These are phyloP conservation scores for Ambrosiella beaveri DNA, from an alignment of 2,329 filamentous ascomycete species.

Conservation along the genomic window DNA sequence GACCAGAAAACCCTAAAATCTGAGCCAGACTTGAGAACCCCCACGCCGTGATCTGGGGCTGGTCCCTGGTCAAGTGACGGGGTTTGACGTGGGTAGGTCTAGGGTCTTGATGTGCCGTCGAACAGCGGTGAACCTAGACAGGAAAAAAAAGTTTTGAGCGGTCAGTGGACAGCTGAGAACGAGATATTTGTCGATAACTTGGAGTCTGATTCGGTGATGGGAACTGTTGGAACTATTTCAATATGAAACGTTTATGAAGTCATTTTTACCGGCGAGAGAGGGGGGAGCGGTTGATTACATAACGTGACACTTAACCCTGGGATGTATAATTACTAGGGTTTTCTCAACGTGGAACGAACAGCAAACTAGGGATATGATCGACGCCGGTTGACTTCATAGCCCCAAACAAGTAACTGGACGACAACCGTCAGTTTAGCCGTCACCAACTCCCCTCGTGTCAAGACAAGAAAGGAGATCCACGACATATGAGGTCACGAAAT, in stretches of 20 bases:
- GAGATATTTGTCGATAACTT: not conserved
- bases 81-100: not conserved
- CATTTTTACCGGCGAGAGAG: too few species aligned
- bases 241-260: too few species aligned
- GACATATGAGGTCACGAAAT: not conserved
- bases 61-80: conserved; percentile 3
- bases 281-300: too few species aligned
- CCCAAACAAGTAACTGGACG: too few species aligned
- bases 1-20: too few species aligned
- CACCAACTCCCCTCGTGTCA: too few species aligned
- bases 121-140: conserved; percentile 8
- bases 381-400: too few species aligned
- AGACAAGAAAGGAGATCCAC: not conserved
- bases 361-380: too few species aligned
- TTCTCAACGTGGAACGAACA: too few species aligned
- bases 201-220: not conserved
- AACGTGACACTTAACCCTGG: too few species aligned
- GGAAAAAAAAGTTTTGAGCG: not conserved
- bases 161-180: not conserved
- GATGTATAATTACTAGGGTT: too few species aligned
- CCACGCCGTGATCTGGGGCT: not conserved
- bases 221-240: not conserved
- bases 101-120: not conserved
- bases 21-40: not conserved
- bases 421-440: too few species aligned